Evolutionary conservation across 768 basidiomycete genomes (phyloP), one percentile per base, ranked within the genome.

Genomic region (Lactifluus pinguis): DNA sequence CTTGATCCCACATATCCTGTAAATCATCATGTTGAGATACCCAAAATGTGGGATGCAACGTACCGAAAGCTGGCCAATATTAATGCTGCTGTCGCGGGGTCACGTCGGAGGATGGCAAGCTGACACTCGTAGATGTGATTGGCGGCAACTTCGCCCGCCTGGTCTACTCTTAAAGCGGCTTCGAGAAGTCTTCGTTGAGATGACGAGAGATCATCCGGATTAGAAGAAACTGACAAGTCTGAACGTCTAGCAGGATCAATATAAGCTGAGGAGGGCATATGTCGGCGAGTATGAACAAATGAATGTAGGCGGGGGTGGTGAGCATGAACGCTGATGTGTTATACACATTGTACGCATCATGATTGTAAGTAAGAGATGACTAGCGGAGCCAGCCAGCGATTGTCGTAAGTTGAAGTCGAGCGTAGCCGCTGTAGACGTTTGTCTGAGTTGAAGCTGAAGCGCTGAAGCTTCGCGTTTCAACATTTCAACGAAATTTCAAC

Each of bases 1-100:
- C 95, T 70, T 92, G 92, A 36, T 92, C 84, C 93, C 94, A 98
- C 95, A 98, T 98, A 61, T 90, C 87, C 94, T 98, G 45, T n/a
- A 25, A 14, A 52, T 38, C 47, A 39, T 34, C 45, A 13, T 36
- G 30, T 42, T 39, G 25, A 49, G 57, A 58, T 53, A 52, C 13
- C 55, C 17, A 13, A 42, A 42, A 10, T 53, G n/a, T 52, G 44
- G 39, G 53, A 54, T 17, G 50, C 47, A 45, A 39, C 1, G 53
- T 49, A 36, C 48, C 42, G 29, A 34, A 30, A 42, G 73, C 82
- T 62, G 64, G 86, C 94, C 75, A 91, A 87, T 64, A 97, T 87
- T 54, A 97, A 71, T 53, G 83, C 75, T 29, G 82, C 80, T 50
- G 82, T 72, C 48, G 71, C 70, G 19, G 73, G 74, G 68, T 92